Percentiles rank a stretch among this genome's conserved stretches.
Evolutionary conservation across 2,329 filamentous ascomycete genomes (phyloP).

Genomic region (Nothopassalora personata): DNA sequence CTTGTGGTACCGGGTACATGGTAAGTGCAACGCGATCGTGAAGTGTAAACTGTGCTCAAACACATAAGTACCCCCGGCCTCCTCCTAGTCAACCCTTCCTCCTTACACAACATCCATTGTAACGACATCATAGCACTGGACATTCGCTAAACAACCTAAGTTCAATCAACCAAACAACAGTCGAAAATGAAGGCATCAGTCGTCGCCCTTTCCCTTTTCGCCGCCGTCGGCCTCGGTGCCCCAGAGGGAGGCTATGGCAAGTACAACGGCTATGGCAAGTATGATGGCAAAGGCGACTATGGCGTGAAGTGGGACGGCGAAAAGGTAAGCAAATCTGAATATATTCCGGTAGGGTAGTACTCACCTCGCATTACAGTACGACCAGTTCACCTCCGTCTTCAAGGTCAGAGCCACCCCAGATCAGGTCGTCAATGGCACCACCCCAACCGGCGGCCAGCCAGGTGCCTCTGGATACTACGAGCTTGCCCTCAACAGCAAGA

Average conservation of each 20-base stretch:
- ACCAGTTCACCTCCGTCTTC: constrained; percentile 47
- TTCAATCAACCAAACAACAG: constrained; percentile 4
- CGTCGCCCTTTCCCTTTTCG: constrained; percentile 14
- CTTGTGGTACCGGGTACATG: not conserved
- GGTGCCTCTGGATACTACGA: constrained; percentile 48
- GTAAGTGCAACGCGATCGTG: not conserved
- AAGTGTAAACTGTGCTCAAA: not conserved
- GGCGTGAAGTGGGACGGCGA: constrained; percentile 3
- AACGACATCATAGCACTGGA: not conserved
- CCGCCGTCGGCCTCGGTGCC: constrained; percentile 14
- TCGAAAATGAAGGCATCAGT: constrained; percentile 19
- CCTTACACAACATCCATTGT: not conserved
- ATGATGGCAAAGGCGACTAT: constrained; percentile 1
- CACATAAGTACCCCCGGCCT: not conserved
- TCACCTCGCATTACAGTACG: not conserved
- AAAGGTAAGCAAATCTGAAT: not conserved
- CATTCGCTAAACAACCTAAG: not conserved
- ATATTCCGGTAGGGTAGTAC: not conserved
- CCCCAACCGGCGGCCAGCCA: constrained; percentile 22
- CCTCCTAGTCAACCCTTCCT: not conserved
- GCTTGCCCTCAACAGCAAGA: constrained; percentile 48
- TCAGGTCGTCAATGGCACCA: constrained; percentile 45
- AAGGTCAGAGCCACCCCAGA: constrained; percentile 45
- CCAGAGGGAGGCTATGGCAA: constrained; percentile 14
- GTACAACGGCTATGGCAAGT: not conserved